These are phyloP conservation scores for Auricularia cornea DNA, from an alignment of 768 basidiomycete genomes.

Conservation along the genomic window DNA sequence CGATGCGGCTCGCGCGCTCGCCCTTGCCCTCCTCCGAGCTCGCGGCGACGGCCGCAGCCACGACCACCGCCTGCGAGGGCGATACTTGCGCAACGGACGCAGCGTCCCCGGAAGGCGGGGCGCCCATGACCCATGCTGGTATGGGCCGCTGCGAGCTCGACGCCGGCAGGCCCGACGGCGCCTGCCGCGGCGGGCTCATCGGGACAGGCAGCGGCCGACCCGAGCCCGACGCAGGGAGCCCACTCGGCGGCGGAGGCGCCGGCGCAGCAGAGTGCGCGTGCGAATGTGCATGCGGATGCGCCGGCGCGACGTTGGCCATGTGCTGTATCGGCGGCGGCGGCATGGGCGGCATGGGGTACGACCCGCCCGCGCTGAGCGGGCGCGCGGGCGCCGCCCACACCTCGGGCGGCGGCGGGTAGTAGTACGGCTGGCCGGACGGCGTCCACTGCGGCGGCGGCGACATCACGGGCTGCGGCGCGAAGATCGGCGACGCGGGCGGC, in stretches of 20 bases:
- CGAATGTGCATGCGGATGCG: not conserved
- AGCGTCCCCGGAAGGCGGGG: not conserved
- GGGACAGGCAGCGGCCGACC: not conserved
- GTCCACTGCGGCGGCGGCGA: not conserved
- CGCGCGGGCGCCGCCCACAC: not conserved
- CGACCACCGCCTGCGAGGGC: not conserved
- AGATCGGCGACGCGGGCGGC: not conserved
- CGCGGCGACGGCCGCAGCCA: constrained; percentile 11
- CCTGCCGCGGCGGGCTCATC: not conserved
- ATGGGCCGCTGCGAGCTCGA: too few species aligned
- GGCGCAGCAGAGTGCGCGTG: too few species aligned
- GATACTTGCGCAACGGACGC: not conserved
- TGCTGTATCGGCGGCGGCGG: not conserved
- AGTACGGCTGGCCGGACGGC: constrained; percentile 15
- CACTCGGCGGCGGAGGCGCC: not conserved
- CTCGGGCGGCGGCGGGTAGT: constrained; percentile 24
- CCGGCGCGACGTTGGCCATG: not conserved
- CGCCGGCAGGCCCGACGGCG: not conserved
- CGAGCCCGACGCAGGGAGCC: not conserved
- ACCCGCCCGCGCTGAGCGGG: not conserved
- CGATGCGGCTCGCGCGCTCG: constrained; percentile 46
- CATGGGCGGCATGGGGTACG: constrained; percentile 16
- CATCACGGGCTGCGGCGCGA: not conserved
- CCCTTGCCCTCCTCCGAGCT: constrained; percentile 54
- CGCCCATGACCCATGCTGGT: not conserved